Conservation (phyloP, 768 basidiomycete genomes). For the Tylopilus vinaceipallidus region DNA sequence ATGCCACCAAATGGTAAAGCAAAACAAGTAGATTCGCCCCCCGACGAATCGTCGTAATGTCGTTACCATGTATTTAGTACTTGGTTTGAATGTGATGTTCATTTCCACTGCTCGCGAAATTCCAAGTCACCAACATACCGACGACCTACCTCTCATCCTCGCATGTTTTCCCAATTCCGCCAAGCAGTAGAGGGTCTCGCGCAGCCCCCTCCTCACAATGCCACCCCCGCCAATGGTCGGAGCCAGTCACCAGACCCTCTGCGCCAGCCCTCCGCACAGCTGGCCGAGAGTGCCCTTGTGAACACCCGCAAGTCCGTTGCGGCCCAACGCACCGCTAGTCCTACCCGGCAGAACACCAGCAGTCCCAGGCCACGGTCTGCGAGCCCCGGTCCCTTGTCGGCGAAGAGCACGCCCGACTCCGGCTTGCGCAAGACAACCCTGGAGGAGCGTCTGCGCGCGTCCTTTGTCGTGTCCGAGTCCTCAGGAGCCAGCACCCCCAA, state of each 20-base stretch:
- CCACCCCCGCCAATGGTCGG: slow-evolving; percentile 28
- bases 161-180: slow-evolving; percentile 74
- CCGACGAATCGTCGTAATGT: slow-evolving; percentile 20
- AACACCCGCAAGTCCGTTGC: slow-evolving; percentile 65
- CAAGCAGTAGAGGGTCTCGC: slow-evolving; percentile 73
- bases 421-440: slow-evolving; percentile 53
- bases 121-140: neutral
- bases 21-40: slow-evolving; percentile 45
- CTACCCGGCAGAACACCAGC: slow-evolving; percentile 23
- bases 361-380: slow-evolving; percentile 22
- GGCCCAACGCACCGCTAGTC: slow-evolving; percentile 48
- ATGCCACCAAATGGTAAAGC: slow-evolving; percentile 48
- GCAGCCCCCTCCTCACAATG: slow-evolving; percentile 38
- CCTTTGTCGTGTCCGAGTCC: slow-evolving; percentile 55
- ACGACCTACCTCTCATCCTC: neutral
- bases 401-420: slow-evolving; percentile 18
- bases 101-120: neutral
- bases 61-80: neutral
- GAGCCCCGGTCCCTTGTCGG: slow-evolving; percentile 24
- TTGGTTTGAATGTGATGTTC: slow-evolving; percentile 1
- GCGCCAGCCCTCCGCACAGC: slow-evolving; percentile 44
- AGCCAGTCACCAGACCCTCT: slow-evolving; percentile 38
- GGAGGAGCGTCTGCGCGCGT: slow-evolving; percentile 75
- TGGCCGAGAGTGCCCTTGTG: slow-evolving; percentile 59
- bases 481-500: slow-evolving; percentile 43